Percentiles rank a stretch among this genome's conserved stretches.
These are phyloP conservation scores for Diphasiastrum complanatum DNA, from an alignment of 83 land plant species.

Conservation along the genomic window DNA sequence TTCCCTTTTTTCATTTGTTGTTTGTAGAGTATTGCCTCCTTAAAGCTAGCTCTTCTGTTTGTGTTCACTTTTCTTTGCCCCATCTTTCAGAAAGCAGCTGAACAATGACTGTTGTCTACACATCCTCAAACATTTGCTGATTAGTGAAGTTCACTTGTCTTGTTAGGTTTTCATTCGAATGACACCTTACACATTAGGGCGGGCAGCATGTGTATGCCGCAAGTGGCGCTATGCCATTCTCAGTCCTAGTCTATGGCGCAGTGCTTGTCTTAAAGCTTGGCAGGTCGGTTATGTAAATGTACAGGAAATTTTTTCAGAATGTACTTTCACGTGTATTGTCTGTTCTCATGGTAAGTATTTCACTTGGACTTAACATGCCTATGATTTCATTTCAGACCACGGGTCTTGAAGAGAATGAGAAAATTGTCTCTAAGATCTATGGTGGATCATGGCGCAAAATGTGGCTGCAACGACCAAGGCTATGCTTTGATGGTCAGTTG, in stretches of 20 bases:
- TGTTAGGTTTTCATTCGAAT: slow-evolving; percentile 51
- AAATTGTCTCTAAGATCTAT: slow-evolving; percentile 46
- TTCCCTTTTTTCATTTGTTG: neutral
- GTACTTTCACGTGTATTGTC: neutral
- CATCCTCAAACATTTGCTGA: neutral
- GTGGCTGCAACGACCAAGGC: slow-evolving; percentile 83
- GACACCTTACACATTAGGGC: slow-evolving; percentile 58
- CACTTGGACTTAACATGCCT: too few species aligned
- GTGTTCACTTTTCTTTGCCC: neutral
- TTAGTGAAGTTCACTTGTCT: neutral
- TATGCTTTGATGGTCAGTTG: slow-evolving; percentile 78
- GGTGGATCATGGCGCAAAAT: slow-evolving; percentile 94
- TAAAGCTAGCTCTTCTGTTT: neutral
- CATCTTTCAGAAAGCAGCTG: neutral
- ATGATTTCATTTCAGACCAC: slow-evolving; percentile 35
- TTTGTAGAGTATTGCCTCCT: neutral
- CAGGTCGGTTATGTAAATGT: slow-evolving; percentile 48
- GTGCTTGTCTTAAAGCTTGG: slow-evolving; percentile 71
- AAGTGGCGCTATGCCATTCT: slow-evolving; percentile 68
- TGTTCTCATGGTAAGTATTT: neutral
- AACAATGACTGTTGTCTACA: neutral
- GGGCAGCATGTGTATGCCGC: slow-evolving; percentile 74
- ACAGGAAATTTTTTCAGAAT: slow-evolving; percentile 7
- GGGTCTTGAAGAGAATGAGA: slow-evolving; percentile 60
- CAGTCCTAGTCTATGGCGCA: slow-evolving; percentile 60